A percentile compares a stretch with the other conserved stretches of the same genome.
These are phyloP conservation scores for Fusarium gaditjirri DNA, from an alignment of 2,329 filamentous ascomycete species.

Conservation along the genomic window DNA sequence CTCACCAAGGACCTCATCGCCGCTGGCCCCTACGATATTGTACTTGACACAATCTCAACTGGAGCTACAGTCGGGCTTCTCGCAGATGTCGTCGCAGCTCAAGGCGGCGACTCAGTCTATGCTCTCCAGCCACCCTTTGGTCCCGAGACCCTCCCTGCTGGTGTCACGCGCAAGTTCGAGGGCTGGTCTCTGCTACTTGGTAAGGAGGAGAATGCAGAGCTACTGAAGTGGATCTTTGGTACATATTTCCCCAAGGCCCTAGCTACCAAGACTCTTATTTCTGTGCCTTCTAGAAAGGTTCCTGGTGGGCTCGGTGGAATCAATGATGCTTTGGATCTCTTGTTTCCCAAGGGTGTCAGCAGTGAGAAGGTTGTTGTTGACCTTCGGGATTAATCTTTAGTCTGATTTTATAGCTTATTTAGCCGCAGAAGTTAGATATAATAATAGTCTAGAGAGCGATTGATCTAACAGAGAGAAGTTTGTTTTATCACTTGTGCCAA, in stretches of 20 bases:
- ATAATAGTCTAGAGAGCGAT: neutral
- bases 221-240: conserved; percentile 28
- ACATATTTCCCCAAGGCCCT: conserved; percentile 30
- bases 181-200: conserved; percentile 33
- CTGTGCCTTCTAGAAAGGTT: conserved; percentile 23
- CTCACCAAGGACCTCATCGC: conserved; percentile 3
- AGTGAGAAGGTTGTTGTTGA: conserved; percentile 36
- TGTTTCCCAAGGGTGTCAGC: conserved; percentile 30
- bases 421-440: rapidly evolving
- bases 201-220: conserved; percentile 24
- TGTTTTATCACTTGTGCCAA: neutral
- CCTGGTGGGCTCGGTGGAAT: conserved; percentile 26
- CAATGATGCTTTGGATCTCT: conserved; percentile 18
- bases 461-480: neutral
- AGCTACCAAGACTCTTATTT: conserved; percentile 5
- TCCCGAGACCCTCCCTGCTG: conserved; percentile 21
- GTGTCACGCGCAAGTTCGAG: conserved; percentile 30
- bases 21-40: conserved; percentile 23
- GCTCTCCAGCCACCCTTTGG: conserved; percentile 29
- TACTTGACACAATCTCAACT: conserved; percentile 30
- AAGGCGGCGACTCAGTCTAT: conserved; percentile 25
- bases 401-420: neutral
- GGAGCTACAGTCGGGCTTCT: conserved; percentile 26
- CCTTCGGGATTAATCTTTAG: neutral
- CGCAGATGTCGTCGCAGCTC: conserved; percentile 21